Evolutionary conservation across 192 early-diverging fungal genomes (phyloP).

Genomic region (Phycomyces nitens): DNA sequence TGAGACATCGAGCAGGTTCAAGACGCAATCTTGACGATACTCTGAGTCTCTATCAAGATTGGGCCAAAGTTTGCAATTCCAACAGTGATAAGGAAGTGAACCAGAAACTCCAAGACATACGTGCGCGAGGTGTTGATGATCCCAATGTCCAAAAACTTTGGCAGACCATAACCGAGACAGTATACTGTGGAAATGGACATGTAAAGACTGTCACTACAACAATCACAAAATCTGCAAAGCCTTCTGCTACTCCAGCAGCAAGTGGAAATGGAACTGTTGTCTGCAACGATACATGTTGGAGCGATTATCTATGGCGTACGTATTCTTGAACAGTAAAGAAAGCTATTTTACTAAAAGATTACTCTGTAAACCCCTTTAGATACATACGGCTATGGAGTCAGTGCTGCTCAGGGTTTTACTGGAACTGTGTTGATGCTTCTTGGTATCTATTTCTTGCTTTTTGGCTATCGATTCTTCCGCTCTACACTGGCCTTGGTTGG

Average conservation of each 20-base stretch:
- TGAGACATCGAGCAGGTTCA: background rate
- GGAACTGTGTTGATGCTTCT: slow-evolving; percentile 43
- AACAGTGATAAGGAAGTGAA: slow-evolving; percentile 6
- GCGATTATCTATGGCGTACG: slow-evolving; percentile 33
- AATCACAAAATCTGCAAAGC: slow-evolving; percentile 16
- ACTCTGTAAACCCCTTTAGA: slow-evolving; percentile 7
- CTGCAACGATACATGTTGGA: slow-evolving; percentile 33
- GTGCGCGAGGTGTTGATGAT: background rate
- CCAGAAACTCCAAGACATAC: background rate
- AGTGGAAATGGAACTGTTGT: background rate
- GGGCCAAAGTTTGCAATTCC: slow-evolving; percentile 13
- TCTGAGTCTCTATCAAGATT: slow-evolving; percentile 21
- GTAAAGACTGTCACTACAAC: slow-evolving; percentile 28
- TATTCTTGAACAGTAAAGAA: background rate
- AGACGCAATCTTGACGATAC: slow-evolving; percentile 14
- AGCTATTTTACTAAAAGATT: background rate
- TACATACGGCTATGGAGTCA: slow-evolving; percentile 38
- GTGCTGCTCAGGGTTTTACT: slow-evolving; percentile 36
- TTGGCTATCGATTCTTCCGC: slow-evolving; percentile 49
- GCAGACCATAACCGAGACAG: slow-evolving; percentile 23
- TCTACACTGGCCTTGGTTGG: slow-evolving; percentile 42
- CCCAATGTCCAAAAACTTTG: slow-evolving; percentile 4
- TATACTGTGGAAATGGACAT: slow-evolving; percentile 29
- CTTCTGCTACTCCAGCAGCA: slow-evolving; percentile 7
- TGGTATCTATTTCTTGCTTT: slow-evolving; percentile 45